Evolutionary conservation across 148 eudicot species (phyloP).

Genomic region (Rhododendron mucronatum): DNA sequence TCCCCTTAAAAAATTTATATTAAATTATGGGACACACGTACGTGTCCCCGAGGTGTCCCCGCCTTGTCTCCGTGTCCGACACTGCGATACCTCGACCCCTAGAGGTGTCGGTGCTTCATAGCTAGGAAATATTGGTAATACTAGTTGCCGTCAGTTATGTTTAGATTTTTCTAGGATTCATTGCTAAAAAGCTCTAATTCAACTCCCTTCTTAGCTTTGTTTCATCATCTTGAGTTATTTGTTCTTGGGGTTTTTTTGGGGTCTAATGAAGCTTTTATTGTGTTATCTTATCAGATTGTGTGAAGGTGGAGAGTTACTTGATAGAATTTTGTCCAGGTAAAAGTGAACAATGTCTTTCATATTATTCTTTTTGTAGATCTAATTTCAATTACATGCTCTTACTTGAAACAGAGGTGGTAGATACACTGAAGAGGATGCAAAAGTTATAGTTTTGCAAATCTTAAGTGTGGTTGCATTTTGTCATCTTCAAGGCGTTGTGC

Average conservation of each 20-base stretch:
- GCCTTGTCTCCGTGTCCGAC: no score
- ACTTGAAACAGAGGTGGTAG: constrained; percentile 52
- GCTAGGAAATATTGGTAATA: not conserved
- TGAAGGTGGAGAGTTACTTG: constrained; percentile 71
- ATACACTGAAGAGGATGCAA: constrained; percentile 61
- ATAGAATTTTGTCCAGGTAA: constrained; percentile 62
- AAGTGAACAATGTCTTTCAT: not conserved
- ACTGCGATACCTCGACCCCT: no score
- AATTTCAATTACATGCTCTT: constrained; percentile 6
- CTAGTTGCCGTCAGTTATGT: not conserved
- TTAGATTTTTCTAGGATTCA: not conserved
- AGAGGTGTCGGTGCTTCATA: no score
- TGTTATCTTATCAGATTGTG: constrained; percentile 45
- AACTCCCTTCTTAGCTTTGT: not conserved
- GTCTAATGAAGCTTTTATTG: constrained; percentile 3
- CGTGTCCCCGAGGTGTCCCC: no score
- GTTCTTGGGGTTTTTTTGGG: not conserved
- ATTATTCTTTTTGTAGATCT: not conserved
- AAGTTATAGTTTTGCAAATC: constrained; percentile 52
- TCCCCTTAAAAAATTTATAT: no score
- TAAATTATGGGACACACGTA: no score
- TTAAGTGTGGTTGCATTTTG: constrained; percentile 63
- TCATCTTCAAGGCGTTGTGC: constrained; percentile 80
- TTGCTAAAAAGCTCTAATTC: not conserved
- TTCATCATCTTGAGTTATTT: not conserved